These are phyloP conservation scores for Verticillium isaacii DNA, from an alignment of 2,329 filamentous ascomycete species.

Conservation along the genomic window DNA sequence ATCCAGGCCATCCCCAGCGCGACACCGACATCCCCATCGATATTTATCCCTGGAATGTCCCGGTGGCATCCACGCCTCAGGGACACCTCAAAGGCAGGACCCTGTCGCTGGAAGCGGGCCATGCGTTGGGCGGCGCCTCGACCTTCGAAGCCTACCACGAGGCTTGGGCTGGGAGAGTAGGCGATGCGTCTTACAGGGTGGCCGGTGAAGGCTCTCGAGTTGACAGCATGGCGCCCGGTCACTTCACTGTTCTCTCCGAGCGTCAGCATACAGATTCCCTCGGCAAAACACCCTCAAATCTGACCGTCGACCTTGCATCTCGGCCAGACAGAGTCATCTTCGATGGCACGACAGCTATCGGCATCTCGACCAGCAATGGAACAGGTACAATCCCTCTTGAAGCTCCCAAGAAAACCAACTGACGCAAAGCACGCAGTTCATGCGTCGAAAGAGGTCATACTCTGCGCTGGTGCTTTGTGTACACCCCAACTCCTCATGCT, in stretches of 20 bases:
- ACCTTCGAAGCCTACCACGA: not conserved
- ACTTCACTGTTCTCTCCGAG: not conserved
- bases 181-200: not conserved
- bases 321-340: not conserved
- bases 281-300: not conserved
- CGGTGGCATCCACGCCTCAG: not conserved
- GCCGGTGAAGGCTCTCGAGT: not conserved
- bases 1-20: not conserved
- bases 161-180: not conserved
- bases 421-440: not conserved
- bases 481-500: constrained; percentile 6
- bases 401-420: not conserved
- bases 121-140: not conserved
- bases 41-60: not conserved
- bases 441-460: constrained; percentile 14
- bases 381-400: not conserved
- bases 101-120: not conserved
- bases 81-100: not conserved
- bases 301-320: not conserved
- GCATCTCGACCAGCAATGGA: not conserved
- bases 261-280: not conserved
- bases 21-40: not conserved
- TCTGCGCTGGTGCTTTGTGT: not conserved
- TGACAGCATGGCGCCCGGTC: not conserved
- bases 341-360: not conserved